A percentile compares a stretch with the other conserved stretches of the same genome.
These are phyloP conservation scores for Austroboletus niveus DNA, from an alignment of 1,284 basidiomycete genomes.

Conservation along the genomic window DNA sequence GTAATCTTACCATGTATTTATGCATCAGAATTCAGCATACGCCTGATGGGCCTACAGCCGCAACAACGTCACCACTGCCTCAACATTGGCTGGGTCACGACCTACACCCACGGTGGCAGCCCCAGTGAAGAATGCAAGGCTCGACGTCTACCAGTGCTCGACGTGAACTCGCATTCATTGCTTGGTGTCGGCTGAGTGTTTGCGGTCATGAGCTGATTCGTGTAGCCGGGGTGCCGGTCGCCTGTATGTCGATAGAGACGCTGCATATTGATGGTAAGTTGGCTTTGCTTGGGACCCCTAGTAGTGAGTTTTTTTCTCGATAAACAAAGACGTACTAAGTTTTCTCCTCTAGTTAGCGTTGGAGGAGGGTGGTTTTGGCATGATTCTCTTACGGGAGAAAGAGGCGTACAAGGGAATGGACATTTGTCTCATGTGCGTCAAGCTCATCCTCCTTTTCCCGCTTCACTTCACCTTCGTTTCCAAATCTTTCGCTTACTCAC, in stretches of 20 bases:
- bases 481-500: too few relatives aligned
- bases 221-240: conserved; percentile 66
- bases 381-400: conserved; percentile 57
- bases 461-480: too few relatives aligned
- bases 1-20: too few relatives aligned
- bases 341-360: conserved; percentile 34
- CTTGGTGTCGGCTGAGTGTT: conserved; percentile 63
- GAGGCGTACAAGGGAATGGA: conserved; percentile 71
- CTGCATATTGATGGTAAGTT: conserved; percentile 62
- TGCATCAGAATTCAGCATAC: too few relatives aligned
- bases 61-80: conserved; percentile 50
- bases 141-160: conserved; percentile 43
- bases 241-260: conserved; percentile 56
- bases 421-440: conserved; percentile 60
- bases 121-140: background rate
- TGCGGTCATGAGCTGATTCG: conserved; percentile 82
- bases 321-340: too few relatives aligned
- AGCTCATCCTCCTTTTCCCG: too few relatives aligned
- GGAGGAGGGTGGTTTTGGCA: conserved; percentile 75
- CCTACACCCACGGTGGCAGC: conserved; percentile 39
- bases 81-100: conserved; percentile 70
- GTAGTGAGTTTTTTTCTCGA: conserved; percentile 29
- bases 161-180: conserved; percentile 69
- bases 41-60: too few relatives aligned
- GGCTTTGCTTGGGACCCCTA: conserved; percentile 72